phyloP scores from a whole-genome alignment of 78 protist species.

The Polysphondylium violaceum region DNA sequence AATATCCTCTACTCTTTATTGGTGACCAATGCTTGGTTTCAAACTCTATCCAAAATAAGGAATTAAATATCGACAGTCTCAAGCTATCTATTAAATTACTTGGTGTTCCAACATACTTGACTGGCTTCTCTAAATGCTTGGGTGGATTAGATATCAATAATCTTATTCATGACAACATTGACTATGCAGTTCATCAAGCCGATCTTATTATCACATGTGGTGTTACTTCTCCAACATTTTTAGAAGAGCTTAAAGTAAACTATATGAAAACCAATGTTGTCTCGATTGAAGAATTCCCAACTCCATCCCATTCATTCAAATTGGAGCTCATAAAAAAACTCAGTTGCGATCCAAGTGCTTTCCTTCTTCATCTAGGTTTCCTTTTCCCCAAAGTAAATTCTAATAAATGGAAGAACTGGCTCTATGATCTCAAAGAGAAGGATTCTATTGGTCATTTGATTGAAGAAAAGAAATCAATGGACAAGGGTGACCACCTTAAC shows the following conservation, averaged over 20 bases:
- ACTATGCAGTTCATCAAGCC: not conserved
- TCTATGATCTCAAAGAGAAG: constrained; percentile 9
- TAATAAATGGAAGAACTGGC: constrained; percentile 17
- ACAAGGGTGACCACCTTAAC: constrained; percentile 24
- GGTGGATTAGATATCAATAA: not conserved
- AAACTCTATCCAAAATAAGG: not conserved
- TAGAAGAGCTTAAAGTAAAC: constrained; percentile 8
- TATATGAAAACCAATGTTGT: not conserved
- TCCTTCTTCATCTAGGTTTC: constrained; percentile 25
- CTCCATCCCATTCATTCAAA: too few species aligned
- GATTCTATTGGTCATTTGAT: constrained; percentile 6
- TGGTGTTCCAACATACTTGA: constrained; percentile 24
- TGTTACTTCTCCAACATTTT: constrained; percentile 4
- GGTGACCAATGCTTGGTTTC: constrained; percentile 34
- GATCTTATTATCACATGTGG: constrained; percentile 20
- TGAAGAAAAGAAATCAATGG: constrained; percentile 2
- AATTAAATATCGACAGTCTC: constrained; percentile 20
- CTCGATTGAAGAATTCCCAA: not conserved
- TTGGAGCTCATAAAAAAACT: too few species aligned
- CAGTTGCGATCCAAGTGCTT: constrained; percentile 3
- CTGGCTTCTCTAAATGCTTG: constrained; percentile 15
- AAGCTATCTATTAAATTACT: constrained; percentile 22
- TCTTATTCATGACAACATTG: constrained; percentile 20
- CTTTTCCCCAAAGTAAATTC: not conserved
- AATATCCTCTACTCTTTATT: constrained; percentile 1